Base-by-base conservation (phyloP, 129 eudicot genomes). In the Glebionis coronaria region DNA sequence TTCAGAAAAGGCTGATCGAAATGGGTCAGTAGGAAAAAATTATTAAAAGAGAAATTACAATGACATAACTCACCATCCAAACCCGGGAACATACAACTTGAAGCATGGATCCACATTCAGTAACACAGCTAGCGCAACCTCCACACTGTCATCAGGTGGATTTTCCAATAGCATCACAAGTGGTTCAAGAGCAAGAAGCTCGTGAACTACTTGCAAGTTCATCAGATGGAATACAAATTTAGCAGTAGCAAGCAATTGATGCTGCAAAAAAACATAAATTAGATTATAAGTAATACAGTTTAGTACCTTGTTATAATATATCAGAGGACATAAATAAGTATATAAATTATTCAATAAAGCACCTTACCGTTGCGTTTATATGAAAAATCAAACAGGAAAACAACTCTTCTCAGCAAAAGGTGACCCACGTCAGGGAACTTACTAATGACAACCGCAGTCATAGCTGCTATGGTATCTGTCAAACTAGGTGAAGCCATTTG, bases 401-500 rank as follows among this genome's bases (percentile, higher is more conserved):
- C 76, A 28, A 93, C 89, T 77, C 97, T 93, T 75, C 85, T 82
- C 53, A 93, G 54, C 55, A 93, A 49, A 75, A 93, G 95, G 68
- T 88, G 95, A 5, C 99, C 99, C 20, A 93, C 80, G 67, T 93
- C 90, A 4, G 99, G 99, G 28, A 89, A 89, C 62, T 89, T 93
- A 6, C 92, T 86, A 50, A 89, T 93, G 4, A 89, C 97, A 67
- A 93, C 95, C 58, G 97, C 88, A 79, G 83, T 93, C 47, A 93
- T 70, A 3, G 99, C 95, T 54, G 99, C 95, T 86, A 93, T 86
- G 3, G 89, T 95, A 27, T 89, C 97, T 0, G 97, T 93, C 56
- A 93, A 93, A 10, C 90, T 86, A 4, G 99, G 97, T 55, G 93
- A 93, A 10, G 97, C 99, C 99, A 89, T 86, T 63, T 93, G 99